Percentiles rank a stretch among this genome's conserved stretches.
These are phyloP conservation scores for Venturia aucupariae DNA, from an alignment of 2,329 filamentous ascomycete species.

Conservation along the genomic window DNA sequence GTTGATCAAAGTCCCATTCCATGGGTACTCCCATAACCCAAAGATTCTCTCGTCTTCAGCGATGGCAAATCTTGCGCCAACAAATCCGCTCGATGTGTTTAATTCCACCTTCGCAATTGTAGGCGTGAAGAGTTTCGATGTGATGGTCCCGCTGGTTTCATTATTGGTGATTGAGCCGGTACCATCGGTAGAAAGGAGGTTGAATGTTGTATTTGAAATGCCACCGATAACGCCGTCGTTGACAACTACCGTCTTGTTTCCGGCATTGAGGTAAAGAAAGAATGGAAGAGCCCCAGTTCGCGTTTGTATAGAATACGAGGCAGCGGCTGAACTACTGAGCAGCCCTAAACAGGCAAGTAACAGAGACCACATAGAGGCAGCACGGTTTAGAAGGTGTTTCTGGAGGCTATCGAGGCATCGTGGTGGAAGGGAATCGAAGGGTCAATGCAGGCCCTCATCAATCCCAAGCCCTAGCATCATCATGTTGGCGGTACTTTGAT, in stretches of 20 bases:
- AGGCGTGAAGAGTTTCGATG: constrained; percentile 17
- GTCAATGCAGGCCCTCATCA: neutral
- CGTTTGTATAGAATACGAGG: constrained; percentile 3
- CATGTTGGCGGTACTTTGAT: neutral
- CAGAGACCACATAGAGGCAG: neutral
- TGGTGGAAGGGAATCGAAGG: neutral
- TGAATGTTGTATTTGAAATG: constrained; percentile 17
- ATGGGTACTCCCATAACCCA: constrained; percentile 25
- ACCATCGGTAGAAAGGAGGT: constrained; percentile 10
- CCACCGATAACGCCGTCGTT: constrained; percentile 20
- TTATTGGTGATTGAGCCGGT: constrained; percentile 15
- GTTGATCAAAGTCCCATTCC: constrained; percentile 20
- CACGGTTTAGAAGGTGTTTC: neutral
- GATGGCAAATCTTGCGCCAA: constrained; percentile 20
- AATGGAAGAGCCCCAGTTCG: constrained; percentile 13
- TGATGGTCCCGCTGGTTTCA: constrained; percentile 17
- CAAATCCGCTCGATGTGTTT: constrained; percentile 19
- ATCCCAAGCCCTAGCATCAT: neutral
- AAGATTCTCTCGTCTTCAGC: constrained; percentile 17
- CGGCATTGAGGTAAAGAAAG: constrained; percentile 18
- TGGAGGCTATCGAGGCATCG: neutral
- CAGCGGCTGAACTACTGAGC: neutral
- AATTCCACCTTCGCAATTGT: constrained; percentile 21
- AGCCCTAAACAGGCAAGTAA: neutral
- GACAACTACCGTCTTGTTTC: constrained; percentile 19